Evolutionary conservation across 2,329 filamentous ascomycete genomes (phyloP).

Genomic region (Xylariaceae sp.): DNA sequence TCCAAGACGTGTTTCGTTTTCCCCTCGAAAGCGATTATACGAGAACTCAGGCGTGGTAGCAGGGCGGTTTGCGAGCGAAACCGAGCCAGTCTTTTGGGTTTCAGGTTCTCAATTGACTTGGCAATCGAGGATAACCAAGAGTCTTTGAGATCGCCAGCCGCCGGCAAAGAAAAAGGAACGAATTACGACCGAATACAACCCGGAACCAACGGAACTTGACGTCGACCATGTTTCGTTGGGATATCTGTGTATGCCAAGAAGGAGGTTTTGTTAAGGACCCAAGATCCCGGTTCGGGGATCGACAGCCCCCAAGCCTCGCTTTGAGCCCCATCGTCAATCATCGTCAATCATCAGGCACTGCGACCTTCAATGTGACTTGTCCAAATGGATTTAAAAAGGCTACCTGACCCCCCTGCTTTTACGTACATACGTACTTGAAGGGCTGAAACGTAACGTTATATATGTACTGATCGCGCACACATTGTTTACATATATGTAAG

Average conservation of each 20-base stretch:
- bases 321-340: background rate
- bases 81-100: background rate
- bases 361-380: too few relatives aligned
- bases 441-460: background rate
- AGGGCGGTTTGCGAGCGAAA: too few relatives aligned
- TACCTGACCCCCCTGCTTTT: too few relatives aligned
- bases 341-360: background rate
- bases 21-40: too few relatives aligned
- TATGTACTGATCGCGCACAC: background rate
- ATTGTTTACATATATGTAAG: background rate
- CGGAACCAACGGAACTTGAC: background rate
- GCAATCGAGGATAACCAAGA: background rate
- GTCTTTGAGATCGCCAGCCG: background rate
- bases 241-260: constrained; percentile 19
- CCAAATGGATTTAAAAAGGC: too few relatives aligned
- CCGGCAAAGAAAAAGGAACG: background rate
- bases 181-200: background rate
- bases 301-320: constrained; percentile 4
- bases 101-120: background rate
- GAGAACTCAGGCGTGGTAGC: too few relatives aligned
- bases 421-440: too few relatives aligned
- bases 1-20: too few relatives aligned
- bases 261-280: constrained; percentile 22
- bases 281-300: constrained; percentile 24
- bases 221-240: constrained; percentile 9